A percentile compares a stretch with the other conserved stretches of the same genome.
These are phyloP conservation scores for Atkinsonella hypoxylon DNA, from an alignment of 2,329 filamentous ascomycete genomes.

Conservation along the genomic window DNA sequence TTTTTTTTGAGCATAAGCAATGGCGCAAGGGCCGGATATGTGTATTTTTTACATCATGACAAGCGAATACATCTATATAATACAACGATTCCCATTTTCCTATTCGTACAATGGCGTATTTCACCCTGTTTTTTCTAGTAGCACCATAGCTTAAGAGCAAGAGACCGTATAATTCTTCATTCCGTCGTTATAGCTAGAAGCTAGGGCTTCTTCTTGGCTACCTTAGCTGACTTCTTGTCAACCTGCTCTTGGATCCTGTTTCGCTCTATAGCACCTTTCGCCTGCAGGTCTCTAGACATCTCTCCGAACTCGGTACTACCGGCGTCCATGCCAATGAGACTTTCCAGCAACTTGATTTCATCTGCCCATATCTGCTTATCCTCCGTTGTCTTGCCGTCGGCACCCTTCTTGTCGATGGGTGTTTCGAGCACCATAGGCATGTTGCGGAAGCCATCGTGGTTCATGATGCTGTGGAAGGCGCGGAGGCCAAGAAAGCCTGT, in stretches of 20 bases:
- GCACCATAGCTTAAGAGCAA: background rate
- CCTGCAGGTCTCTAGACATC: conserved; percentile 53
- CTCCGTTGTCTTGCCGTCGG: conserved; percentile 55
- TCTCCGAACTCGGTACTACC: conserved; percentile 60
- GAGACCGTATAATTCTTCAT: background rate
- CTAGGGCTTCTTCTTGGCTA: conserved; percentile 2
- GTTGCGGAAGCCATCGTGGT: conserved; percentile 61
- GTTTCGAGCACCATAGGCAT: conserved; percentile 93
- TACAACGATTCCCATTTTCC: background rate
- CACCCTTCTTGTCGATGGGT: conserved; percentile 65
- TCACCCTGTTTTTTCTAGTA: background rate
- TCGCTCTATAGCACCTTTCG: conserved; percentile 58
- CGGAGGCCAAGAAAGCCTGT: conserved; percentile 85
- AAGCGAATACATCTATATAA: background rate
- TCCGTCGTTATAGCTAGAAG: background rate
- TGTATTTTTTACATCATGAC: background rate
- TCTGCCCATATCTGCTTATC: conserved; percentile 79
- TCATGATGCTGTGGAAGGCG: conserved; percentile 86
- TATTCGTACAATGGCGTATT: background rate
- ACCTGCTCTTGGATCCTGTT: conserved; percentile 67
- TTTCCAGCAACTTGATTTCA: conserved; percentile 91
- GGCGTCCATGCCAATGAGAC: conserved; percentile 70
- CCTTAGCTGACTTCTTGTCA: conserved; percentile 53
- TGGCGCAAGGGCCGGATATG: background rate
- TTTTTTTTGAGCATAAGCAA: background rate